Evolutionary conservation across 768 basidiomycete species (phyloP).

Genomic region (Suillus alpinus): DNA sequence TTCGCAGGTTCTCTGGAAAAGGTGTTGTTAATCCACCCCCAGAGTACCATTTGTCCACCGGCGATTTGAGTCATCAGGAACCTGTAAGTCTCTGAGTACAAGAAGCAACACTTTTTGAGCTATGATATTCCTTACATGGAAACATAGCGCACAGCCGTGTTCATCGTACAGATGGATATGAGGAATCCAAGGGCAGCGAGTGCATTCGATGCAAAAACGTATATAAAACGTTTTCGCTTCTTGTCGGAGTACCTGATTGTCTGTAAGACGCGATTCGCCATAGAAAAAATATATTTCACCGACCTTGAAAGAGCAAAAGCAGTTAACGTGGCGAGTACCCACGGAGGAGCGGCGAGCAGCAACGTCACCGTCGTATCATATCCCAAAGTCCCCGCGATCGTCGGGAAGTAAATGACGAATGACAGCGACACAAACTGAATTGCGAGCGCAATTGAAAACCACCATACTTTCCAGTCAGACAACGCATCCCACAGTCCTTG

Average conservation of each 20-base stretch:
- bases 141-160: conserved; percentile 56
- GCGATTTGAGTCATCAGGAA: conserved; percentile 73
- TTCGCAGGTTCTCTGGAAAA: conserved; percentile 81
- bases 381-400: conserved; percentile 22
- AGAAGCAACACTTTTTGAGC: not conserved
- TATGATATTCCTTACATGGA: conserved; percentile 42
- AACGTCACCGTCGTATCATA: conserved; percentile 36
- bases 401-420: conserved; percentile 24
- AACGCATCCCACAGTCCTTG: conserved; percentile 35
- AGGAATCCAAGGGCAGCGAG: conserved; percentile 64
- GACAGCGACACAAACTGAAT: conserved; percentile 13
- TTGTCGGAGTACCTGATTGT: conserved; percentile 60
- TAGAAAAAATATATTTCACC: not conserved
- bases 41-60: conserved; percentile 62
- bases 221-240: conserved; percentile 63
- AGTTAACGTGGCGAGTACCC: conserved; percentile 26
- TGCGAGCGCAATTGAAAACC: conserved; percentile 26
- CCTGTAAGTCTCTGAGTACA: conserved; percentile 29
- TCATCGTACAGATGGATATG: conserved; percentile 59
- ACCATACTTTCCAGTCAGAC: conserved; percentile 42
- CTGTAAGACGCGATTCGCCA: not conserved
- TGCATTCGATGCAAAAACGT: conserved; percentile 51
- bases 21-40: conserved; percentile 41
- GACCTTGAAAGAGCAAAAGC: conserved; percentile 23
- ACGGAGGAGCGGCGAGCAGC: conserved; percentile 40